Evolutionary conservation across 2,329 filamentous ascomycete genomes (phyloP).

Genomic region (Aureobasidium sp.): DNA sequence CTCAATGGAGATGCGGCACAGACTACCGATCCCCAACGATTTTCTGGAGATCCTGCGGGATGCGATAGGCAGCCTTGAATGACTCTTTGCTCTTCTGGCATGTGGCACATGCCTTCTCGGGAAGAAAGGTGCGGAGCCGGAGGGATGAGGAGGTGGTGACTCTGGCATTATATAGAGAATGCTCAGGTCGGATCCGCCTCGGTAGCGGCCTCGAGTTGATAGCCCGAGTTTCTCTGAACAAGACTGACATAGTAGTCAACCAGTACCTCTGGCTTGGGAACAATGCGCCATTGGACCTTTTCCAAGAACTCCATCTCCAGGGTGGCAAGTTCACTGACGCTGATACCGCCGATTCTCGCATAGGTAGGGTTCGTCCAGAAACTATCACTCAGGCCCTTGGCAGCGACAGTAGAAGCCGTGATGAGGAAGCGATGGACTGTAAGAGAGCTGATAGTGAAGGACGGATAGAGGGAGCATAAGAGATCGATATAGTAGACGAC

Average conservation of each 20-base stretch:
- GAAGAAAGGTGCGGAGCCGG: not conserved
- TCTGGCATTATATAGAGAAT: not conserved
- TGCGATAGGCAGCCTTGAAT: not conserved
- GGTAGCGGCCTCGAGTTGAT: constrained; percentile 40
- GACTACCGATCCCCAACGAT: not conserved
- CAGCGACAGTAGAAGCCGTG: constrained; percentile 87
- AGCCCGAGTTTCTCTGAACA: constrained; percentile 60
- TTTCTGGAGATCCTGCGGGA: not conserved
- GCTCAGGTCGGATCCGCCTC: constrained; percentile 3
- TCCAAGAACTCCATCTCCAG: constrained; percentile 91
- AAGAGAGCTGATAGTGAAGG: constrained; percentile 92
- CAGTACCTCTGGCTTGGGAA: constrained; percentile 87
- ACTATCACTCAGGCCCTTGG: constrained; percentile 90
- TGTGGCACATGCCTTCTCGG: not conserved
- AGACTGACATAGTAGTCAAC: constrained; percentile 89
- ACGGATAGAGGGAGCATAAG: constrained; percentile 81
- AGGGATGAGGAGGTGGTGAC: not conserved
- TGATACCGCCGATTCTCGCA: constrained; percentile 86
- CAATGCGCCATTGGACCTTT: constrained; percentile 91
- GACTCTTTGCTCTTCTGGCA: not conserved
- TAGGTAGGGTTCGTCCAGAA: constrained; percentile 99
- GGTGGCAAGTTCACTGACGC: constrained; percentile 79
- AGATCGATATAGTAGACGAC: constrained; percentile 99
- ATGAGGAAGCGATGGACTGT: constrained; percentile 98
- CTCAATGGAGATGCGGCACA: not conserved